These are phyloP conservation scores for Lonicera japonica DNA, from an alignment of 129 eudicot genomes.

Conservation along the genomic window DNA sequence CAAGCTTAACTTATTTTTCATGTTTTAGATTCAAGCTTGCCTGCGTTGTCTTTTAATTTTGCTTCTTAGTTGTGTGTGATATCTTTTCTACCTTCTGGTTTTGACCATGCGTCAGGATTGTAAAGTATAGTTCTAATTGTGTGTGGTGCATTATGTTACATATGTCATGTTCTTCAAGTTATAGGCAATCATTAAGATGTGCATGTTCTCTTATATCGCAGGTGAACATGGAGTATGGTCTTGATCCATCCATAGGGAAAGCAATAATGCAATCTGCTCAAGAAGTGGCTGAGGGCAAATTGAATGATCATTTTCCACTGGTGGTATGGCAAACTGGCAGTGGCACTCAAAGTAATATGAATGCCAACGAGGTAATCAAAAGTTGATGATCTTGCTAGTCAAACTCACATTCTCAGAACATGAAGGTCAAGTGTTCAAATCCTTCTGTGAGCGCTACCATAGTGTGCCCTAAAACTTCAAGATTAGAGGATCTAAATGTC, in stretches of 20 bases:
- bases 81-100: neutral
- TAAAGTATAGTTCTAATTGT: too few relatives aligned
- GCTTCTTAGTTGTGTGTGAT: neutral
- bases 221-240: constrained; percentile 99
- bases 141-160: neutral
- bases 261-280: constrained; percentile 99
- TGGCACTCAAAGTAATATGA: constrained; percentile 98
- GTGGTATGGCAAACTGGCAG: constrained; percentile 99
- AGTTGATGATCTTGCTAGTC: constrained; percentile 5
- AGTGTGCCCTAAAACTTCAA: too few relatives aligned
- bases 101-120: neutral
- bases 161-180: constrained; percentile 1
- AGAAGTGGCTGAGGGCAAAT: constrained; percentile 94
- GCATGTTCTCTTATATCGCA: constrained; percentile 19
- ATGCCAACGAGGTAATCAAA: constrained; percentile 81
- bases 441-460: too few relatives aligned
- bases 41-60: neutral
- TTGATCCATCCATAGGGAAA: constrained; percentile 90
- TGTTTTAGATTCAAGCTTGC: too few relatives aligned
- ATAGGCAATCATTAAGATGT: constrained; percentile 2
- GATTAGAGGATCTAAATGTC: too few relatives aligned
- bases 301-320: constrained; percentile 89
- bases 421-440: too few relatives aligned
- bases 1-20: too few relatives aligned
- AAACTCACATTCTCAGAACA: neutral